These are phyloP conservation scores for Vittaforma corneae DNA, from an alignment of 371 early-diverging fungal species.

Conservation along the genomic window DNA sequence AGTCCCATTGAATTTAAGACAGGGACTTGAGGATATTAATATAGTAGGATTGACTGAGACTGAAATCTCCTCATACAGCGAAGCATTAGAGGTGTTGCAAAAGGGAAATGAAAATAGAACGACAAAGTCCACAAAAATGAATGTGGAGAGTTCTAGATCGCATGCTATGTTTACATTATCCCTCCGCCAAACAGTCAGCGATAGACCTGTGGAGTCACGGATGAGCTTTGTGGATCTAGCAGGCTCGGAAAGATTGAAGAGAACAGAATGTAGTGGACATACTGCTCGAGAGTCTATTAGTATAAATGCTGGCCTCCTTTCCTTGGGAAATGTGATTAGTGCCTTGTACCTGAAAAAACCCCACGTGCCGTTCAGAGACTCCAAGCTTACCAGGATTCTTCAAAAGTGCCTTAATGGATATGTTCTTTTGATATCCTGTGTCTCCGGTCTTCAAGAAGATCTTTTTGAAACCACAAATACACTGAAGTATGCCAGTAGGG, in stretches of 20 bases:
- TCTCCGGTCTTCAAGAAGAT: slow-evolving; percentile 67
- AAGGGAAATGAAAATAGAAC: slow-evolving; percentile 71
- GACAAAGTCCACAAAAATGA: slow-evolving; percentile 87
- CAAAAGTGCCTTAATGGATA: slow-evolving; percentile 82
- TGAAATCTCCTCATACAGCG: slow-evolving; percentile 64
- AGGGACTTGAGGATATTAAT: slow-evolving; percentile 65
- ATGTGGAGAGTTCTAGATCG: slow-evolving; percentile 78
- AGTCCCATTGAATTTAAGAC: slow-evolving; percentile 67
- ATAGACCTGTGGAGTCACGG: slow-evolving; percentile 10
- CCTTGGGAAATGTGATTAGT: slow-evolving; percentile 92
- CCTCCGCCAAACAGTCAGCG: slow-evolving; percentile 55
- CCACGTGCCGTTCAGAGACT: slow-evolving; percentile 86
- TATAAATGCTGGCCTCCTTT: slow-evolving; percentile 88
- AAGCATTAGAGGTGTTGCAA: slow-evolving; percentile 74
- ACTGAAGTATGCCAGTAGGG: slow-evolving; percentile 62
- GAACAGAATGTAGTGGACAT: slow-evolving; percentile 80
- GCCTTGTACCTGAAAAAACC: slow-evolving; percentile 69
- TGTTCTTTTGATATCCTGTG: slow-evolving; percentile 81
- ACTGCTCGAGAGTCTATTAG: slow-evolving; percentile 86
- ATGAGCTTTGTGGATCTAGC: slow-evolving; percentile 89
- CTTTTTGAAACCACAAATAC: slow-evolving; percentile 79
- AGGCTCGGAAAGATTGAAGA: slow-evolving; percentile 89
- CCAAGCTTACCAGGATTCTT: slow-evolving; percentile 84
- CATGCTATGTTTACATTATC: slow-evolving; percentile 91
- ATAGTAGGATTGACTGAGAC: slow-evolving; percentile 79